These are phyloP conservation scores for Lepiota brunneoincarnata DNA, from an alignment of 768 basidiomycete species.

Conservation along the genomic window DNA sequence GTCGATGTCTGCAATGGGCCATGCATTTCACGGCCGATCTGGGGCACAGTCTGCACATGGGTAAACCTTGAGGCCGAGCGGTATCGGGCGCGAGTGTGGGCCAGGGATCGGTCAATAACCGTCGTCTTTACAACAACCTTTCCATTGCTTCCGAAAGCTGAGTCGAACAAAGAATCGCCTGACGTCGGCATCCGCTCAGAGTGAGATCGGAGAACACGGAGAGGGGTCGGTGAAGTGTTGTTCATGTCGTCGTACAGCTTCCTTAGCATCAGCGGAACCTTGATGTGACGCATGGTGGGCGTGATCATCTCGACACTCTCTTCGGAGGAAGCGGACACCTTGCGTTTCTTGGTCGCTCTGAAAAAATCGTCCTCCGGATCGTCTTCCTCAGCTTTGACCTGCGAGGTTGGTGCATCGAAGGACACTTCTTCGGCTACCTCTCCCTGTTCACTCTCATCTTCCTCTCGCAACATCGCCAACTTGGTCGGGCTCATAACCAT, in stretches of 20 bases:
- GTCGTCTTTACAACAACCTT: neutral
- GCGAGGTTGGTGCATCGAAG: constrained; percentile 15
- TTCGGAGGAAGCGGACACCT: constrained; percentile 7
- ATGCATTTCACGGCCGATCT: neutral
- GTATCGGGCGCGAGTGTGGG: constrained; percentile 3
- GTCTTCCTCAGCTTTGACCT: constrained; percentile 20
- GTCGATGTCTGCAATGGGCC: neutral
- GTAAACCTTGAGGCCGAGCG: neutral
- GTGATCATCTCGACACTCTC: constrained; percentile 16
- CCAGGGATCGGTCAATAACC: constrained; percentile 7
- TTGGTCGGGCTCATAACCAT: constrained; percentile 22
- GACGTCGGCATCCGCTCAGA: neutral
- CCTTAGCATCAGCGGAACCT: constrained; percentile 9
- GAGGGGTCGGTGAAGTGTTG: constrained; percentile 12
- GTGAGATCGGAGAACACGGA: constrained; percentile 17
- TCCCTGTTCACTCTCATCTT: constrained; percentile 22
- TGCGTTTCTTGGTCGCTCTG: constrained; percentile 21
- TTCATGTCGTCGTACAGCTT: constrained; percentile 1
- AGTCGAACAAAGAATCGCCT: too few relatives aligned
- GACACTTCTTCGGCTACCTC: neutral
- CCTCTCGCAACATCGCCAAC: constrained; percentile 25
- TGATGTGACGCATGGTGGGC: constrained; percentile 17
- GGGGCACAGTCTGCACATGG: neutral
- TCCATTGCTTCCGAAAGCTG: too few relatives aligned
- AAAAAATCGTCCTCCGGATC: constrained; percentile 18